Evolutionary conservation across 768 basidiomycete species (phyloP).

Genomic region (Chalciporus pseudorubinellus): DNA sequence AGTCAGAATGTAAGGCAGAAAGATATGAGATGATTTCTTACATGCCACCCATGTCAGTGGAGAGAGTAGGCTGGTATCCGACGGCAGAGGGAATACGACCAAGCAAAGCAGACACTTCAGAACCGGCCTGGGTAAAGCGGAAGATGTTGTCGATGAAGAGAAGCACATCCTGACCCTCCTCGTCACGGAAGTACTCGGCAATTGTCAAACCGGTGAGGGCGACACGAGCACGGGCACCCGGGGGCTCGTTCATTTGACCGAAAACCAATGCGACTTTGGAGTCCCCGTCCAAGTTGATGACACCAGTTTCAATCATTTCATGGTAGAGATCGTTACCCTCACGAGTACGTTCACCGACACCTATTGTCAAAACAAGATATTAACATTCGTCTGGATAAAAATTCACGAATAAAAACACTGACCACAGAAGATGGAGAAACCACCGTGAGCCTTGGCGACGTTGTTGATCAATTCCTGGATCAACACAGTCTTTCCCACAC

Average conservation of each 20-base stretch:
- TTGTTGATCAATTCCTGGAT: conserved; percentile 99
- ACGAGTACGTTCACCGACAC: conserved; percentile 99
- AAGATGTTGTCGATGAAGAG: conserved; percentile 99
- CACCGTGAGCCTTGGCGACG: conserved; percentile 99
- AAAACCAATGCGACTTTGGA: conserved; percentile 99
- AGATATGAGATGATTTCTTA: conserved; percentile 37
- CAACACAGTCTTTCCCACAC: conserved; percentile 99
- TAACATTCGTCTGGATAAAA: not conserved
- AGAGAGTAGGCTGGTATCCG: conserved; percentile 99
- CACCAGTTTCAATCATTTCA: conserved; percentile 99
- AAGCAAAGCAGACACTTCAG: conserved; percentile 98
- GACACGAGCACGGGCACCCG: conserved; percentile 99
- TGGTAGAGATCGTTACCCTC: conserved; percentile 99
- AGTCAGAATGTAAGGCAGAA: conserved; percentile 2
- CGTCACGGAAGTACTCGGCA: conserved; percentile 99
- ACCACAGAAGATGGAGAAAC: conserved; percentile 99
- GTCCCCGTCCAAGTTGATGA: conserved; percentile 99
- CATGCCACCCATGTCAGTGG: conserved; percentile 99
- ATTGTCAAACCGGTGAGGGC: conserved; percentile 99
- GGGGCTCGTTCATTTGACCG: conserved; percentile 99
- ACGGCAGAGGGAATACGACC: conserved; percentile 99
- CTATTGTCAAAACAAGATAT: conserved; percentile 37
- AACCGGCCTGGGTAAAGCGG: conserved; percentile 99
- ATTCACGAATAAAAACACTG: conserved; percentile 20
- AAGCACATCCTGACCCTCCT: conserved; percentile 99